Base-by-base conservation (phyloP, 1,139 yeast species). In the Pichia sp. region DNA sequence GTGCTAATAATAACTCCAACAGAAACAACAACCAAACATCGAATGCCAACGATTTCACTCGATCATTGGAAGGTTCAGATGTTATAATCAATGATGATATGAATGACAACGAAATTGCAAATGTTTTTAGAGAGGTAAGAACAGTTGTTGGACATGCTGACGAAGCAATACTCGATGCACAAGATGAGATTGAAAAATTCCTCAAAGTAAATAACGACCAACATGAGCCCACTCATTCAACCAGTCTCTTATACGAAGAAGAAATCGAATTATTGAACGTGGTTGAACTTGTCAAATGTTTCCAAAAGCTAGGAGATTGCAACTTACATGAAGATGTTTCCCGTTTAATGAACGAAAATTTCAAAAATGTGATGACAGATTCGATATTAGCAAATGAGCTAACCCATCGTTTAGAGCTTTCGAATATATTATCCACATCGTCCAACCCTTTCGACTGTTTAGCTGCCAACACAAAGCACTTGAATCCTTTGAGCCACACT, bases 91-190 rank as follows among this genome's bases (percentile, higher is more conserved):
- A 56, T 47, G 60, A 57, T 36, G 59, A 57, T 19, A 36, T 30
- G 30, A 16, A 23, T 16, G 53, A 53, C n/a, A 23, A 44, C 6
- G 45, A 41, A 16, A 51, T 50, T 11, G 44, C 54, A 5, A 61
- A 61, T 41, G 65, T 64, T 16, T 65, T 62, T 41, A 51, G 59
- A 16, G 61, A 62, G 46, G 64, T 63, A 30, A 57, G 67, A 36
- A 58, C 60, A 16, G 49, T 62, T 11, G 62, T 64, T 15, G 62
- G 62, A 31, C 63, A 62, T 32, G 65, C 67, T 4, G 55, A 62
- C 42, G 62, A 62, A 47, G 57, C 64, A 1, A 63, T 65, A 10
- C 52, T 64, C 48, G 64, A 64, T 44, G 61, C 67, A 1, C 60
- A 53, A 11, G 47, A 42, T 5, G 54, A 53, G 32, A 62, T 61